Percentiles rank a stretch among this genome's conserved stretches.
Conservation (phyloP, 1,284 basidiomycete species). For the Termitomyces sp. region DNA sequence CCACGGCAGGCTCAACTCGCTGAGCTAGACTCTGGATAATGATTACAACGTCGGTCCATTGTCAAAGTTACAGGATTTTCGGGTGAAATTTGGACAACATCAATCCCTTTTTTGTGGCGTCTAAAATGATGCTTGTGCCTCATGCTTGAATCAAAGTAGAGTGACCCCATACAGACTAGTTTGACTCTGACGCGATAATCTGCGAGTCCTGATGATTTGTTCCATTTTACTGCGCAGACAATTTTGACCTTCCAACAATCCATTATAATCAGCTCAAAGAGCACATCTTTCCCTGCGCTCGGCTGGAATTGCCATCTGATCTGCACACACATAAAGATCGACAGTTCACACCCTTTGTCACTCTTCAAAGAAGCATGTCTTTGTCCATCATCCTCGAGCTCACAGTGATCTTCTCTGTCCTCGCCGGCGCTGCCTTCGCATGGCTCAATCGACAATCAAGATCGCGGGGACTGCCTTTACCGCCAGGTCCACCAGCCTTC, state of each 20-base stretch:
- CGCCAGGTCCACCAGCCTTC: slow-evolving; percentile 14
- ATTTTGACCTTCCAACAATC: not conserved
- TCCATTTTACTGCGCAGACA: not conserved
- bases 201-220: not conserved
- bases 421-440: not conserved
- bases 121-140: not conserved
- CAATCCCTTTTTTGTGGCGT: not conserved
- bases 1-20: not conserved
- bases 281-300: not conserved
- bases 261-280: not conserved
- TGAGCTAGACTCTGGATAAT: not conserved
- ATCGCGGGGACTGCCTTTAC: slow-evolving; percentile 3
- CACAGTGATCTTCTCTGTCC: not conserved
- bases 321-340: not conserved
- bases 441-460: not conserved
- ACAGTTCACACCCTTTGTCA: not conserved
- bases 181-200: not conserved
- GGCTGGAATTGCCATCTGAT: not conserved
- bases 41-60: not conserved
- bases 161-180: not conserved
- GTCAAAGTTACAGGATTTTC: not conserved
- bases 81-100: not conserved
- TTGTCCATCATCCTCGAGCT: not conserved
- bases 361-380: not conserved
- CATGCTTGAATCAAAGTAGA: not conserved